phyloP scores from a whole-genome alignment of 2,329 filamentous ascomycete genomes.

The Neonectria hederae region DNA sequence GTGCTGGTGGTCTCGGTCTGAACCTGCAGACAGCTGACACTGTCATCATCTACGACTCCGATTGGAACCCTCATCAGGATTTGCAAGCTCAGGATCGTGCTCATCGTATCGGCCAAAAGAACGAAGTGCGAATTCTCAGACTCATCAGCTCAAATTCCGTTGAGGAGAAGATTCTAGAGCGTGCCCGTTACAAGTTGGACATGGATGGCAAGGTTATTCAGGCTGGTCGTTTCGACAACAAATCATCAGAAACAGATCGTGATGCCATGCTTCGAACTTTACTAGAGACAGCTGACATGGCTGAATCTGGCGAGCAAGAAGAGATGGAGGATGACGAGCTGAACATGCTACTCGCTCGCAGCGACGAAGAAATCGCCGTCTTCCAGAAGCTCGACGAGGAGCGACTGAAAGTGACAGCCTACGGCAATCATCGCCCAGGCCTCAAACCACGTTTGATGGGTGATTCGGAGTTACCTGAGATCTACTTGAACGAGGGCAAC shows the following conservation, averaged over 20 bases:
- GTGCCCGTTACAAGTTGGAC: slow-evolving; percentile 96
- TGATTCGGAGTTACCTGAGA: slow-evolving; percentile 90
- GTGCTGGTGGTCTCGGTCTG: slow-evolving; percentile 95
- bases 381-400: slow-evolving; percentile 90
- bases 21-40: slow-evolving; percentile 98
- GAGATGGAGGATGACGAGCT: slow-evolving; percentile 99
- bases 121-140: slow-evolving; percentile 95
- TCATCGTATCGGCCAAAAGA: slow-evolving; percentile 99
- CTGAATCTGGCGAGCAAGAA: slow-evolving; percentile 79
- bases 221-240: slow-evolving; percentile 99
- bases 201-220: slow-evolving; percentile 99
- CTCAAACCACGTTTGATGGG: slow-evolving; percentile 83
- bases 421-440: slow-evolving; percentile 72
- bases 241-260: slow-evolving; percentile 97
- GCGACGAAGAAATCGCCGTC: slow-evolving; percentile 76
- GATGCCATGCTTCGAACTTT: slow-evolving; percentile 96
- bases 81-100: slow-evolving; percentile 99
- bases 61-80: slow-evolving; percentile 99
- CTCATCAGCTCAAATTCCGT: slow-evolving; percentile 97
- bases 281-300: slow-evolving; percentile 82
- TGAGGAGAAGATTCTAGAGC: slow-evolving; percentile 97
- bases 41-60: slow-evolving; percentile 99
- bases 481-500: slow-evolving; percentile 89
- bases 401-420: slow-evolving; percentile 70
- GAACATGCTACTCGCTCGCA: slow-evolving; percentile 92